Percentiles rank a stretch among this genome's conserved stretches.
phyloP scores from a whole-genome alignment of 306 rosid species.

The Leucaena leucocephala region DNA sequence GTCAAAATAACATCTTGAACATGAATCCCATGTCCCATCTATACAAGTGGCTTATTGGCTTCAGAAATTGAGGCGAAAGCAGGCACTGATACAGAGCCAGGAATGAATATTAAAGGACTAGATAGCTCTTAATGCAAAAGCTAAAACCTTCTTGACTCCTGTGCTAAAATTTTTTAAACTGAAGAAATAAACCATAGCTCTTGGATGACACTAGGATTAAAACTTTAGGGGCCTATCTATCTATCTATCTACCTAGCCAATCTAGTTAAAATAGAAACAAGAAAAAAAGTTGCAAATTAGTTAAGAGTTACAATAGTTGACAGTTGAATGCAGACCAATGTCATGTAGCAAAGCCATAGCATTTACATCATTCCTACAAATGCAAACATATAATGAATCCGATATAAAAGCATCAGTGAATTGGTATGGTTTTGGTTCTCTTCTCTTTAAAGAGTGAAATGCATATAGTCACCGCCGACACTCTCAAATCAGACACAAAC shows the following conservation, averaged over 20 bases:
- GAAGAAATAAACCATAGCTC: not conserved
- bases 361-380: not conserved
- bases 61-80: not conserved
- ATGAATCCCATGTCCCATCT: not conserved
- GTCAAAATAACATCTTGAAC: not conserved
- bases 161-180: not conserved
- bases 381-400: not conserved
- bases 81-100: conserved; percentile 4
- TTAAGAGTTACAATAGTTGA: not conserved
- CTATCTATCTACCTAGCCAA: not conserved
- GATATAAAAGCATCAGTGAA: not conserved
- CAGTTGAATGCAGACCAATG: not conserved
- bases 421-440: not conserved
- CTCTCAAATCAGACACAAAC: not conserved
- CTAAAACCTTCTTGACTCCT: not conserved
- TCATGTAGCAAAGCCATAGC: not conserved
- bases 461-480: conserved; percentile 32
- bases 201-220: not conserved
- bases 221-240: not conserved
- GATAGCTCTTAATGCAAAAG: not conserved
- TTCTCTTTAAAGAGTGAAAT: not conserved
- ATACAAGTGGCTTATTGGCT: conserved; percentile 5
- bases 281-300: not conserved
- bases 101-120: conserved; percentile 13
- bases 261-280: not conserved